phyloP scores from a whole-genome alignment of 1,139 yeast species.

The Arxiozyma heterogenica region DNA sequence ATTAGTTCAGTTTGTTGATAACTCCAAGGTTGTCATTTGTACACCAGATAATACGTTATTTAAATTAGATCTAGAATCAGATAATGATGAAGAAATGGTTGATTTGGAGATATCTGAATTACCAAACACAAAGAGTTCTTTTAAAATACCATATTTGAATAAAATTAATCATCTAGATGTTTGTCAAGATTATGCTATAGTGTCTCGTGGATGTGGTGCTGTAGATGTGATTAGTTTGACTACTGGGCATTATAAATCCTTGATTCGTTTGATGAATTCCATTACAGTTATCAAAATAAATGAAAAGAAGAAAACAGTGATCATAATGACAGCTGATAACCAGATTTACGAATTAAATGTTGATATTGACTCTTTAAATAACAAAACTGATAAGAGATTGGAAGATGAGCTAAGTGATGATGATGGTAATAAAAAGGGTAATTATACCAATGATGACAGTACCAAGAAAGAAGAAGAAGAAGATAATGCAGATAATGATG shows the following conservation, averaged over 20 bases:
- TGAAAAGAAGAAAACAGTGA: constrained; percentile 39
- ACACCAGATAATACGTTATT: constrained; percentile 60
- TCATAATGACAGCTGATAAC: constrained; percentile 67
- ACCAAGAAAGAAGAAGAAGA: constrained; percentile 12
- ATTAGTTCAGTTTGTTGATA: constrained; percentile 37
- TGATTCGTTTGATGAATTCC: constrained; percentile 47
- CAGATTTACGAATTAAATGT: constrained; percentile 55
- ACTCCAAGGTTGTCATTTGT: constrained; percentile 45
- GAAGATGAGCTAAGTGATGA: constrained; percentile 15
- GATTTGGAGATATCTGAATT: constrained; percentile 34
- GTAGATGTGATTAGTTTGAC: constrained; percentile 45
- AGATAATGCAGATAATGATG: constrained; percentile 43
- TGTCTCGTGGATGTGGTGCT: constrained; percentile 57
- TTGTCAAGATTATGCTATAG: constrained; percentile 39
- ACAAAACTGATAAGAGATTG: constrained; percentile 3
- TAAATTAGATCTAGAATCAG: constrained; percentile 39
- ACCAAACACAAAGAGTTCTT: constrained; percentile 26
- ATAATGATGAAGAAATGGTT: constrained; percentile 38
- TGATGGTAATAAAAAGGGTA: constrained; percentile 43
- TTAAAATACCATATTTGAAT: constrained; percentile 33
- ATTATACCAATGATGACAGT: constrained; percentile 7
- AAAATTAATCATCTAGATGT: constrained; percentile 46
- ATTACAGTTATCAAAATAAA: constrained; percentile 61
- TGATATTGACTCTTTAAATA: constrained; percentile 2
- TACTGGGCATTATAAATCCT: constrained; percentile 21